Conservation (phyloP, 2,329 filamentous ascomycete species). For the Gnomoniopsis smithogilvyi region DNA sequence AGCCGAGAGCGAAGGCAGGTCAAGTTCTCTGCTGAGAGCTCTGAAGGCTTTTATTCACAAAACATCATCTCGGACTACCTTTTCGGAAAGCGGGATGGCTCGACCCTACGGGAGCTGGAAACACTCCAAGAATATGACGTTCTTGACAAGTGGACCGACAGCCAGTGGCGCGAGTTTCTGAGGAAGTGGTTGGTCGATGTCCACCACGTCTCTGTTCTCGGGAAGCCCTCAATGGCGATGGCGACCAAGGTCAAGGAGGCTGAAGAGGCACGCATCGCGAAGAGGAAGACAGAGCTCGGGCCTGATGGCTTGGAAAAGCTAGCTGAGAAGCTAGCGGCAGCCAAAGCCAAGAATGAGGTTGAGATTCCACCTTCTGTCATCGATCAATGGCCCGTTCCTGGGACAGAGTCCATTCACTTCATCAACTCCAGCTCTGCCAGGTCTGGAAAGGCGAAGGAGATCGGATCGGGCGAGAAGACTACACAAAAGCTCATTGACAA, state of each 20-base stretch:
- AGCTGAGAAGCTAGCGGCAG: constrained; percentile 71
- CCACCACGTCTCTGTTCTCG: constrained; percentile 82
- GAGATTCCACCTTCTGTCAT: constrained; percentile 82
- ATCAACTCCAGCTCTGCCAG: constrained; percentile 84
- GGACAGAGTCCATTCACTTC: constrained; percentile 90
- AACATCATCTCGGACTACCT: constrained; percentile 90
- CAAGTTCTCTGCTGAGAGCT: constrained; percentile 79
- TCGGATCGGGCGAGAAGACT: constrained; percentile 64
- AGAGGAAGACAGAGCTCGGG: constrained; percentile 76
- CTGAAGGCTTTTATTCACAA: constrained; percentile 75
- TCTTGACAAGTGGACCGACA: constrained; percentile 76
- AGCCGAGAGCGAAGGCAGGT: constrained; percentile 75
- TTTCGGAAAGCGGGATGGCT: constrained; percentile 82
- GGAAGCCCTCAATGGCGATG: constrained; percentile 77
- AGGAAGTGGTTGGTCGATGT: constrained; percentile 83
- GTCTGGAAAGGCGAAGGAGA: constrained; percentile 70
- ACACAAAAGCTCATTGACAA: constrained; percentile 75
- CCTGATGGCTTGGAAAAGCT: constrained; percentile 76
- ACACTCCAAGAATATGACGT: constrained; percentile 59
- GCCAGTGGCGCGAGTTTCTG: constrained; percentile 79
- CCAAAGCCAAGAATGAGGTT: constrained; percentile 84
- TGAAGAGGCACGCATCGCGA: constrained; percentile 74
- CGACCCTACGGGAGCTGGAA: constrained; percentile 62
- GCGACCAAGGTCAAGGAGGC: constrained; percentile 78
- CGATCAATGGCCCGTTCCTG: constrained; percentile 76